These are phyloP conservation scores for Rhodotorula sp. DNA, from an alignment of 1,284 basidiomycete genomes.

Conservation along the genomic window DNA sequence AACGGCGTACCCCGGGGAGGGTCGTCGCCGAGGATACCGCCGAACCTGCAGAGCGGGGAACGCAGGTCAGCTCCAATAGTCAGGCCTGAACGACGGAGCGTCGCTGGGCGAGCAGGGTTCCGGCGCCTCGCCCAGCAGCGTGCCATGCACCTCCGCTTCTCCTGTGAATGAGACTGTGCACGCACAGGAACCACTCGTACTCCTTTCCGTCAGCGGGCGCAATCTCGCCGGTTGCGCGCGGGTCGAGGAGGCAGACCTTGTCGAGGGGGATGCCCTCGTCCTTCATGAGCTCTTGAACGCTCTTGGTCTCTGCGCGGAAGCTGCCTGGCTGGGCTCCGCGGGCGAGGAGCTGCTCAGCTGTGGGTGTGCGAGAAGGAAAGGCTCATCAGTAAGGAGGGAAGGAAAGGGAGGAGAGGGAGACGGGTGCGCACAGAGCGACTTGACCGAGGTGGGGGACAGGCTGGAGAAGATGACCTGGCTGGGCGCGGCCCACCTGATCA, in stretches of 20 bases:
- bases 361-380: constrained; percentile 75
- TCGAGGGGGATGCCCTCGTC: constrained; percentile 58
- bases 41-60: constrained; percentile 34
- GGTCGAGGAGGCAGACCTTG: constrained; percentile 83
- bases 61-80: background rate
- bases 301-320: constrained; percentile 60
- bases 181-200: constrained; percentile 85
- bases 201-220: constrained; percentile 70
- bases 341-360: constrained; percentile 45
- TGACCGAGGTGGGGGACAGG: constrained; percentile 69
- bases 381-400: constrained; percentile 66
- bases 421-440: constrained; percentile 55
- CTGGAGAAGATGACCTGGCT: constrained; percentile 78
- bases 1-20: constrained; percentile 68
- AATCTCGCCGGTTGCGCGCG: constrained; percentile 70
- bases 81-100: no score
- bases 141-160: no score
- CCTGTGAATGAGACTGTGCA: constrained; percentile 47
- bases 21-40: constrained; percentile 70
- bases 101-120: no score
- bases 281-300: constrained; percentile 68
- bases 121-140: no score
- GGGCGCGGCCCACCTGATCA: constrained; percentile 60
- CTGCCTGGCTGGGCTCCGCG: constrained; percentile 54
- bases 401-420: no score